Evolutionary conservation across 2,329 filamentous ascomycete genomes (phyloP).

Genomic region (Capronia coronata): DNA sequence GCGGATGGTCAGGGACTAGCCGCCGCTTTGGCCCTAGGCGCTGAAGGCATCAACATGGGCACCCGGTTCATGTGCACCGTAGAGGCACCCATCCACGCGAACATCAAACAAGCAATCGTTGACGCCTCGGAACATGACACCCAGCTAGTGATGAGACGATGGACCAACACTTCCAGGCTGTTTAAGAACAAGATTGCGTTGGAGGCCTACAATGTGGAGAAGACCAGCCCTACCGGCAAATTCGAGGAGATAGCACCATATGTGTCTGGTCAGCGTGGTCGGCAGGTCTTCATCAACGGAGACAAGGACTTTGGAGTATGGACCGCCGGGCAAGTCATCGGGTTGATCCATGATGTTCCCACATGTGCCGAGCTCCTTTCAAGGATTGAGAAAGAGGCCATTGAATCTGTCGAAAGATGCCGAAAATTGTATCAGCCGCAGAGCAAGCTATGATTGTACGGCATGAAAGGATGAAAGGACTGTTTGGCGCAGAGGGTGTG

Average conservation of each 20-base stretch:
- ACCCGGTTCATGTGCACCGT: conserved; percentile 96
- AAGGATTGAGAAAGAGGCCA: conserved; percentile 71
- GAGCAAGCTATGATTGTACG: conserved; percentile 17
- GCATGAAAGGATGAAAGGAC: background rate
- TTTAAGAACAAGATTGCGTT: conserved; percentile 85
- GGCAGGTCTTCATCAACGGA: conserved; percentile 85
- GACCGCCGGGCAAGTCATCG: conserved; percentile 95
- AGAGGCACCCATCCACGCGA: conserved; percentile 84
- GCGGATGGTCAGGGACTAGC: conserved; percentile 90
- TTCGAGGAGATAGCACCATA: conserved; percentile 82
- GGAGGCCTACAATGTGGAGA: conserved; percentile 75
- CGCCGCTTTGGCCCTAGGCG: conserved; percentile 80
- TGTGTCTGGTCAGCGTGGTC: conserved; percentile 83
- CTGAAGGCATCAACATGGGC: conserved; percentile 96
- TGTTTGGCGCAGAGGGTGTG: background rate
- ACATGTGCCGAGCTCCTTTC: conserved; percentile 58
- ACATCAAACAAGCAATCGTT: conserved; percentile 92
- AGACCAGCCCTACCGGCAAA: conserved; percentile 72
- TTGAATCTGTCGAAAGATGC: conserved; percentile 57
- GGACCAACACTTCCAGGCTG: conserved; percentile 85
- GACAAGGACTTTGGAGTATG: conserved; percentile 90
- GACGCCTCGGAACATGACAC: conserved; percentile 85
- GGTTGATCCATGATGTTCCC: conserved; percentile 63
- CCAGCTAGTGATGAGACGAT: conserved; percentile 75
- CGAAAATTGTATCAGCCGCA: conserved; percentile 23